Conservation (phyloP, 2,329 filamentous ascomycete species). For the Colletotrichum australisinense region DNA sequence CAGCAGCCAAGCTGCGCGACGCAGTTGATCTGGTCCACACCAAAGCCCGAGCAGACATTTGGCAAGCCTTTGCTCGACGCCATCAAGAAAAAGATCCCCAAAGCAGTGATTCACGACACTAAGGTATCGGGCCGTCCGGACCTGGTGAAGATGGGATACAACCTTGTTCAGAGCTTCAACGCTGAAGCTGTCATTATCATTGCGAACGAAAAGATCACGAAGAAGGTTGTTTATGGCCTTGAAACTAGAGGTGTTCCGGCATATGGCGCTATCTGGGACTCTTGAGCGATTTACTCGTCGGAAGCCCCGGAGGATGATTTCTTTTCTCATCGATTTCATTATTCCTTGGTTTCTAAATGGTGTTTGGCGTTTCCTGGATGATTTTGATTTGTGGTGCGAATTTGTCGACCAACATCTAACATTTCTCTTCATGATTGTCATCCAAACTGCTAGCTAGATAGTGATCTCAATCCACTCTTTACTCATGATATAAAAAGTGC, state of each 20-base stretch:
- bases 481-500: neutral
- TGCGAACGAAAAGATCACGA: slow-evolving; percentile 75
- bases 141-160: slow-evolving; percentile 58
- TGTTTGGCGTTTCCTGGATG: neutral
- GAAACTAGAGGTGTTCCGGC: slow-evolving; percentile 74
- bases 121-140: slow-evolving; percentile 68
- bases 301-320: neutral
- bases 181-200: slow-evolving; percentile 80
- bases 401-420: neutral
- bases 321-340: neutral
- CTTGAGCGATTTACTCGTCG: slow-evolving; percentile 38
- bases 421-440: neutral
- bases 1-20: slow-evolving; percentile 59
- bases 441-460: neutral
- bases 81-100: slow-evolving; percentile 68
- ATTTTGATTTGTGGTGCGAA: neutral
- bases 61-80: slow-evolving; percentile 66
- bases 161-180: slow-evolving; percentile 65
- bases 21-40: slow-evolving; percentile 77
- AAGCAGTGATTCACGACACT: slow-evolving; percentile 78
- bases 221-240: slow-evolving; percentile 75
- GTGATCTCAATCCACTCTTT: neutral
- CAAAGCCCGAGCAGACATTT: slow-evolving; percentile 71
- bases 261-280: slow-evolving; percentile 81
- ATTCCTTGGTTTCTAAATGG: neutral